Evolutionary conservation across 2,329 filamentous ascomycete species (phyloP), one percentile per base, ranked within the genome.

Genomic region (Sporothrix pseudoabietina): DNA sequence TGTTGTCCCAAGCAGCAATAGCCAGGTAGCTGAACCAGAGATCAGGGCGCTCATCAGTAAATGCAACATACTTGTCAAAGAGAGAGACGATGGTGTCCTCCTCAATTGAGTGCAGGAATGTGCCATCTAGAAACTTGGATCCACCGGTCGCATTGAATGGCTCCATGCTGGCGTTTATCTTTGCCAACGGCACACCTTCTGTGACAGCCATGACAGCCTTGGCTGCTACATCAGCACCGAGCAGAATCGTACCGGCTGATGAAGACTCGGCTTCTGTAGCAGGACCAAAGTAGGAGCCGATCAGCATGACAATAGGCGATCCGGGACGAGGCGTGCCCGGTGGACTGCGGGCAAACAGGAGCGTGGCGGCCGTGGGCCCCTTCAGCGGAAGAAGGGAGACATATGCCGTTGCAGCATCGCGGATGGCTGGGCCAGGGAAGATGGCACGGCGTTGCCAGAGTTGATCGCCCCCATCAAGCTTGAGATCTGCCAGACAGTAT

Each of bases 371-470:
- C 6, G 63, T 22, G 1, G 63, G 63, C 4, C 63, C 41, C 26
- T 19, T 26, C 7, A 66, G 22, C 6, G 63, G 63, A 4, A 66
- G 22, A 1, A 66, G 41, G 3, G 63, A 66, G 4, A 66, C 63
- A 32, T 49, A 66, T 1, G 26, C 41, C n/a, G 16, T 22, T 12
- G 63, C 41, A 4, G 63, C 63, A 6, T 66, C 63, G 0, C 74
- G 72, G 4, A 82, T 68, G 0, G 76, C 78, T 0, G 75, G 0
- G 0, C 76, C 73, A 0, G 80, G 77, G 55, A 82, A 81, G 0
- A 81, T 75, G 1, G 80, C 73, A 1, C 77, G 76, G 0, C 81
- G 77, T 0, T 74, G 75, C 82, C 81, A 83, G 47, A 82, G 73
- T 32, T 79, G 79, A 57, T 78, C 71, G 0, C 79, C 77, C 0